These are phyloP conservation scores for Sphaerulina populicola DNA, from an alignment of 2,329 filamentous ascomycete genomes.

Conservation along the genomic window DNA sequence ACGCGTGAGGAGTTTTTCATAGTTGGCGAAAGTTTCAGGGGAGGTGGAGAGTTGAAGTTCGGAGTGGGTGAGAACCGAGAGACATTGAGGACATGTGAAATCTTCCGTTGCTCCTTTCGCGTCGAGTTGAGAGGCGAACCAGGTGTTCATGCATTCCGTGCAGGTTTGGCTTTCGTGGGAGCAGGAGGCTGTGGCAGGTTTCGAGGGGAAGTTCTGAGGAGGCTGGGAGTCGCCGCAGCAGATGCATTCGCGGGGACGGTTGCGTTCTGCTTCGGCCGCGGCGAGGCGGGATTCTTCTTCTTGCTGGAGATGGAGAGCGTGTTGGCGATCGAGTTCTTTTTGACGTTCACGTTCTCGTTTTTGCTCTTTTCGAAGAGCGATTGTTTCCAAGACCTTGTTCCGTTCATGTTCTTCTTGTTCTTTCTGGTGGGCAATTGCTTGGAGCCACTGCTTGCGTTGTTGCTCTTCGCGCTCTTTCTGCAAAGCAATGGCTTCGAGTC, in stretches of 20 bases:
- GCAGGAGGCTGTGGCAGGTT: conserved; percentile 31
- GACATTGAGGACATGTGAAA: conserved; percentile 49
- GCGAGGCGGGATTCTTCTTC: conserved; percentile 14
- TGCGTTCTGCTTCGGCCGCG: conserved; percentile 13
- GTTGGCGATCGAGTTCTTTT: conserved; percentile 9
- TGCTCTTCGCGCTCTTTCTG: conserved; percentile 7
- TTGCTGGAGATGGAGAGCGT: conserved; percentile 6
- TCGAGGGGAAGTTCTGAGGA: conserved; percentile 29
- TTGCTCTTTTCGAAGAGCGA: conserved; percentile 11
- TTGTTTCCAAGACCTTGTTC: conserved; percentile 5
- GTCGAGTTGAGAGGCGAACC: conserved; percentile 35
- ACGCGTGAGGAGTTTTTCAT: conserved; percentile 40
- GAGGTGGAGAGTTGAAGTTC: conserved; percentile 44
- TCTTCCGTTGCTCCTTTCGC: conserved; percentile 41
- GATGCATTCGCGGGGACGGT: conserved; percentile 27
- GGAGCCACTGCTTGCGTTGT: conserved; percentile 1
- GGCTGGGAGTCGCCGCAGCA: conserved; percentile 32
- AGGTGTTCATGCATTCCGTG: conserved; percentile 33
- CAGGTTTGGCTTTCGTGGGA: conserved; percentile 33
- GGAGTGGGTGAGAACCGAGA: conserved; percentile 36
- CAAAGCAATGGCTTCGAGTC: conserved; percentile 1
- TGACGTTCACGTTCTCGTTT: conserved; percentile 3
- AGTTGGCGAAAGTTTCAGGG: conserved; percentile 39
- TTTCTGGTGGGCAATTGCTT: not conserved
- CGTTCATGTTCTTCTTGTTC: conserved; percentile 3